Evolutionary conservation across 768 basidiomycete genomes (phyloP).

Genomic region (Astraeus odoratus): DNA sequence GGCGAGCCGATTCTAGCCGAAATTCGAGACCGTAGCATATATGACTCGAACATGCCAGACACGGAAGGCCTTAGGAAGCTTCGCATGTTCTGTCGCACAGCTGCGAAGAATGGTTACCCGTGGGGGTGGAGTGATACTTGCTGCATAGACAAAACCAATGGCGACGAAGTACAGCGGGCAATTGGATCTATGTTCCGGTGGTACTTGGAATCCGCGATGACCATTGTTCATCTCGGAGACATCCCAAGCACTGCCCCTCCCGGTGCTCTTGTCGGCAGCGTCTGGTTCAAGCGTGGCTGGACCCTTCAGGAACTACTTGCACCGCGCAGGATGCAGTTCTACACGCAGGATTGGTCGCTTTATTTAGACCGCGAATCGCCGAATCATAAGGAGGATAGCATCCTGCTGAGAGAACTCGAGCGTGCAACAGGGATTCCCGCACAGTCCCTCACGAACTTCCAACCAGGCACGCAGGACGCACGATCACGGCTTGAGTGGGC

Average conservation of each 20-base stretch:
- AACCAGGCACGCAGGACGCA: neutral
- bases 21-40: neutral
- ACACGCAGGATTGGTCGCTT: neutral
- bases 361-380: neutral
- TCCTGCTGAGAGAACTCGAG: neutral
- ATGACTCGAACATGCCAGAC: neutral
- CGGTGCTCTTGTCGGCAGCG: neutral
- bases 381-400: neutral
- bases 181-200: neutral
- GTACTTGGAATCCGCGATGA: neutral
- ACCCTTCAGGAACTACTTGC: neutral
- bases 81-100: neutral
- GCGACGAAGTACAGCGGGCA: neutral
- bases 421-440: neutral
- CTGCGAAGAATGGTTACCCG: neutral
- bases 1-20: neutral
- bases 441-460: neutral
- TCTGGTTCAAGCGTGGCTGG: neutral
- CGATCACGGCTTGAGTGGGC: neutral
- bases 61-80: neutral
- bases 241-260: neutral
- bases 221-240: constrained; percentile 1
- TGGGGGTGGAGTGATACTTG: constrained; percentile 3
- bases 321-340: neutral
- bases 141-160: neutral